Conservation (phyloP, 1,139 yeast species). For the Candida sp. region DNA sequence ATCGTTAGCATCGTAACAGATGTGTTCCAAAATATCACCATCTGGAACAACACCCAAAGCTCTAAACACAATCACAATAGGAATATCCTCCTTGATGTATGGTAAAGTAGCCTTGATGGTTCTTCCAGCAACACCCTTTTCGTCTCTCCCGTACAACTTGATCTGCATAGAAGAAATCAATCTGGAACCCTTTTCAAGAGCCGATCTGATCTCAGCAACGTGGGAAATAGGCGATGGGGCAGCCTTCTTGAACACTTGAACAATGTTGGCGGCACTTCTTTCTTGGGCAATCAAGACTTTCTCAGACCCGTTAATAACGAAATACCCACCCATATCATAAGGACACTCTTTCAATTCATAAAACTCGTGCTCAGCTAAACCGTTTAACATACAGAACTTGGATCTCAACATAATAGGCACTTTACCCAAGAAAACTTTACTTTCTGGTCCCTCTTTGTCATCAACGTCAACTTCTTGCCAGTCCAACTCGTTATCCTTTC, state of each 20-base stretch:
- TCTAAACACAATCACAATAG: conserved; percentile 95
- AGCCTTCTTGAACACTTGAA: conserved; percentile 97
- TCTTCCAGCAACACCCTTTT: conserved; percentile 71
- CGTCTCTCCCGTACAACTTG: conserved; percentile 86
- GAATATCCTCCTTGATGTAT: conserved; percentile 94
- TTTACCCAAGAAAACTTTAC: conserved; percentile 90
- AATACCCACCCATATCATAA: conserved; percentile 99
- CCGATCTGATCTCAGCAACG: conserved; percentile 97
- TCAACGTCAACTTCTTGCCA: conserved; percentile 72
- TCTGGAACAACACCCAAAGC: conserved; percentile 99
- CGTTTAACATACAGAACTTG: conserved; percentile 93
- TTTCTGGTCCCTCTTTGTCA: conserved; percentile 64
- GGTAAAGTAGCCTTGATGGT: conserved; percentile 97
- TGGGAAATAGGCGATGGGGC: conserved; percentile 98
- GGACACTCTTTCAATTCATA: conserved; percentile 98
- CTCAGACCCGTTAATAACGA: conserved; percentile 97
- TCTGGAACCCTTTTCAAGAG: conserved; percentile 97
- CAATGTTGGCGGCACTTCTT: conserved; percentile 97
- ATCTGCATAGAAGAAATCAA: conserved; percentile 94
- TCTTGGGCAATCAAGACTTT: conserved; percentile 98
- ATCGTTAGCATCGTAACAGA: conserved; percentile 96
- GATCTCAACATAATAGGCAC: conserved; percentile 99
- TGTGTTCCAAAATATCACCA: conserved; percentile 98
- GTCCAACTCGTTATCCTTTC: conserved; percentile 65
- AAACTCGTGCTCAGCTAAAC: conserved; percentile 91